Evolutionary conservation across 2,329 filamentous ascomycete genomes (phyloP).

Genomic region (Colletotrichum ledebouriae): DNA sequence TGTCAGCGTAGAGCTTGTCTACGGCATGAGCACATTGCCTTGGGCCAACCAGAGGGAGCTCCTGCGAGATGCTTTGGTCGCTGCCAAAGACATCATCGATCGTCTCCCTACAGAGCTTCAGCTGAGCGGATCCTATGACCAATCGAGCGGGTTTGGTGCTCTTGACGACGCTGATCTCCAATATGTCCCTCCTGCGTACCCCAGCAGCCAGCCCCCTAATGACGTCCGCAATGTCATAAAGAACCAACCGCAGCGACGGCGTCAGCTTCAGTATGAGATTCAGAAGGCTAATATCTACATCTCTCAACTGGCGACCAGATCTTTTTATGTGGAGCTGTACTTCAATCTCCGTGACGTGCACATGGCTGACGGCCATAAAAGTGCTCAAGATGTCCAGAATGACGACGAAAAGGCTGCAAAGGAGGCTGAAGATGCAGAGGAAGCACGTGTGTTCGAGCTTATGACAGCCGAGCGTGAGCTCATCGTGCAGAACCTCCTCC

Average conservation of each 20-base stretch:
- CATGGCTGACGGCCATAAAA: conserved; percentile 58
- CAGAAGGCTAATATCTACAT: conserved; percentile 93
- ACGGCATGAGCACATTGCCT: conserved; percentile 81
- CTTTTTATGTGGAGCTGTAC: conserved; percentile 89
- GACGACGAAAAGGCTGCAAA: conserved; percentile 55
- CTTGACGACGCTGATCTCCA: conserved; percentile 62
- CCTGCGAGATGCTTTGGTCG: conserved; percentile 77
- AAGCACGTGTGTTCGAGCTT: conserved; percentile 67
- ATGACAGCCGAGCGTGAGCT: conserved; percentile 83
- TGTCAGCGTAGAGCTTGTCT: conserved; percentile 84
- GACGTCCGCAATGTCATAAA: conserved; percentile 66
- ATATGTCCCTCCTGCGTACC: conserved; percentile 66
- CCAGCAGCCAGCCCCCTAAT: conserved; percentile 59
- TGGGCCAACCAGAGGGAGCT: conserved; percentile 83
- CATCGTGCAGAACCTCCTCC: conserved; percentile 84
- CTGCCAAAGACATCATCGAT: conserved; percentile 77
- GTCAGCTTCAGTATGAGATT: conserved; percentile 83
- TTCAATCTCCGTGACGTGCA: conserved; percentile 81
- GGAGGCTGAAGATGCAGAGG: conserved; percentile 58
- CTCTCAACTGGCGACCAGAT: conserved; percentile 84
- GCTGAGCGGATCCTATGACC: conserved; percentile 59
- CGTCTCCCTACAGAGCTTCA: conserved; percentile 78
- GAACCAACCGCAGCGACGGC: conserved; percentile 63
- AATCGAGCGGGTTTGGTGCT: conserved; percentile 53
- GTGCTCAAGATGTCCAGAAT: conserved; percentile 51